Evolutionary conservation across 2,329 filamentous ascomycete genomes (phyloP), one percentile per base, ranked within the genome.

Genomic region (Aspergillus pseudonomiae): DNA sequence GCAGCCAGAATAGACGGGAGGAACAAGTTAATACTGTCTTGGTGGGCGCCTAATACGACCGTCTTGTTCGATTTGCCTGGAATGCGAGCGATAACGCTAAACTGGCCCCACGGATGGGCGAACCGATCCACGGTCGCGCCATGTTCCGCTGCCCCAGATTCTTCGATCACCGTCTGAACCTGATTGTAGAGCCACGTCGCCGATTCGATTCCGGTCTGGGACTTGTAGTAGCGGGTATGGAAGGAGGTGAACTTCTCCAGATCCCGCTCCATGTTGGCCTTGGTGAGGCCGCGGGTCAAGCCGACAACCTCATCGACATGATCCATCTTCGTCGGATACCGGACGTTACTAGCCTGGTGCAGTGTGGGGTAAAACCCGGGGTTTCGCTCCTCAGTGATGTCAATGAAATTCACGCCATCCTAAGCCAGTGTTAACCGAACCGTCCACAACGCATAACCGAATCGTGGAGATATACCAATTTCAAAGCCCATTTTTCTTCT

Each of bases 1-100:
- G 94, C 94, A 16, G 91, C 87, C 39, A 97, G 85, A 41, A 96
- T 83, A 2, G 90, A 92, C 0, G 94, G 94, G 14, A 97, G 80
- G 81, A 93, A 96, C 53, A 97, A 84, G 79, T 98, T 98, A 80
- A 97, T 96, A 72, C 92, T 96, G 78, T 98, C 94, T 77, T 96
- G 94, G 78, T 97, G 94, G 1, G 94, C 93, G 59, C 94, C 94
- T 68, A 97, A 90, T 26, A 97, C 89, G 36, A 96, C 85, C 0
- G 94, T 97, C 77, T 90, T 91, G 73, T 95, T 89, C 63, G 87
- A 91, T 81, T 91, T 86, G 61, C 94, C 94, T 0, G 94, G 94
- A 56, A 99, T 93, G 7, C 90, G 94, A 28, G 93, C 94, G 74
- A 98, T 96, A 74, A 98, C 90, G 67, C 90, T 94, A 79, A 90